A percentile compares a stretch with the other conserved stretches of the same genome.
Evolutionary conservation across 2,329 filamentous ascomycete species (phyloP).

Genomic region (Davidsoniella virescens): DNA sequence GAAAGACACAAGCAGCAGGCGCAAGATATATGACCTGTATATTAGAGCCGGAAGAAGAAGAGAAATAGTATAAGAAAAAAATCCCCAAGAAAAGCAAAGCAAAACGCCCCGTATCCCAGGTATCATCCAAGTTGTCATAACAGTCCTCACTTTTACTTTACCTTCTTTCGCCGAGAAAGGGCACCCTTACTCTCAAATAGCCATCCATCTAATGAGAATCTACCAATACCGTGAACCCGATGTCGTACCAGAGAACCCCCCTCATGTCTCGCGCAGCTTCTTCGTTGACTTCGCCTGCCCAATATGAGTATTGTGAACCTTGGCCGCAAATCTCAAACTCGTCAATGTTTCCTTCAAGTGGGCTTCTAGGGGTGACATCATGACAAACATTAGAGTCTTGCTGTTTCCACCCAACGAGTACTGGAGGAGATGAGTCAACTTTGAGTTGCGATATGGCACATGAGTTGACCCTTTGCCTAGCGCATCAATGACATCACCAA

Average conservation of each 20-base stretch:
- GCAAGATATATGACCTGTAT: too few species aligned
- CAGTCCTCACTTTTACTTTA: slow-evolving; percentile 7
- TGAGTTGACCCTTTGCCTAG: slow-evolving; percentile 73
- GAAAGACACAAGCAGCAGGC: too few species aligned
- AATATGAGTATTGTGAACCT: slow-evolving; percentile 84
- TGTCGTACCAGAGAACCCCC: not conserved
- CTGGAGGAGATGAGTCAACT: slow-evolving; percentile 89
- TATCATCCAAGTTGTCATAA: slow-evolving; percentile 13
- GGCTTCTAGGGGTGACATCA: slow-evolving; percentile 82
- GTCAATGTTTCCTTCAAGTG: slow-evolving; percentile 88
- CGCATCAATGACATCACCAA: slow-evolving; percentile 88
- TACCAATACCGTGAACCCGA: not conserved
- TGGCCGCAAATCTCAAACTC: slow-evolving; percentile 88
- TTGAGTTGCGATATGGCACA: slow-evolving; percentile 89
- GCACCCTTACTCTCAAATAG: not conserved
- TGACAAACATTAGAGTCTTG: slow-evolving; percentile 98
- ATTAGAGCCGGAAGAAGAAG: too few species aligned
- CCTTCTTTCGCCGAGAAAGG: slow-evolving; percentile 3
- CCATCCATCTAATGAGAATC: not conserved
- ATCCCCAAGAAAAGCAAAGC: not conserved
- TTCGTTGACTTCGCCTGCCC: slow-evolving; percentile 68
- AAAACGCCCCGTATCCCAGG: slow-evolving; percentile 10
- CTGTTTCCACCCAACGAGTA: slow-evolving; percentile 89
- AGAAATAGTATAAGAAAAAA: not conserved
- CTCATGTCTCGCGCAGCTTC: slow-evolving; percentile 27